These are phyloP conservation scores for Euphorbia corollata DNA, from an alignment of 441 rosid genomes.

Conservation along the genomic window DNA sequence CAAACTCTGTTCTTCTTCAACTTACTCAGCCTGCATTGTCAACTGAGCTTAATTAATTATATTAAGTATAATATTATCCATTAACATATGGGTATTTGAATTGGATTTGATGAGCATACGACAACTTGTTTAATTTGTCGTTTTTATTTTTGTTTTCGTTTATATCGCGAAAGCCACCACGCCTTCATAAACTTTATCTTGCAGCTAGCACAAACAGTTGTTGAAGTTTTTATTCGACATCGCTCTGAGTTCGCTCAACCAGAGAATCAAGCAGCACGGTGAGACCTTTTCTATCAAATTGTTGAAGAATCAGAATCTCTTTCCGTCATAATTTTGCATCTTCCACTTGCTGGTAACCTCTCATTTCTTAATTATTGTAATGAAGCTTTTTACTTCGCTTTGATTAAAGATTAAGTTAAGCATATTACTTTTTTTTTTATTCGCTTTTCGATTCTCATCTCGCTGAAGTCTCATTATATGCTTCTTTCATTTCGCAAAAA, in stretches of 20 bases:
- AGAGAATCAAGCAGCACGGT: neutral
- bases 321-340: neutral
- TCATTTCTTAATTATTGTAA: neutral
- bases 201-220: no score
- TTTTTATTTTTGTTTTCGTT: no score
- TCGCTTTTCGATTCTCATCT: neutral
- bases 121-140: neutral
- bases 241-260: neutral
- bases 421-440: neutral
- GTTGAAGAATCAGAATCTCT: neutral
- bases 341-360: conserved; percentile 1
- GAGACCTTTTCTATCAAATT: neutral
- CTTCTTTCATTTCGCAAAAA: neutral
- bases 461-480: neutral
- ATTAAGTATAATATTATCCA: no score
- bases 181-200: neutral
- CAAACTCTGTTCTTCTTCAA: no score
- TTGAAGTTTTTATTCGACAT: neutral
- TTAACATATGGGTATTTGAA: no score
- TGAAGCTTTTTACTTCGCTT: neutral
- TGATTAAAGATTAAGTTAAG: conserved; percentile 1
- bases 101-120: neutral
- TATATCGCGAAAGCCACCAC: neutral
- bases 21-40: no score
- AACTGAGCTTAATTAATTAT: no score